A percentile compares a stretch with the other conserved stretches of the same genome.
These are phyloP conservation scores for Schrenkiella parvula DNA, from an alignment of 345 rosid genomes.

Conservation along the genomic window DNA sequence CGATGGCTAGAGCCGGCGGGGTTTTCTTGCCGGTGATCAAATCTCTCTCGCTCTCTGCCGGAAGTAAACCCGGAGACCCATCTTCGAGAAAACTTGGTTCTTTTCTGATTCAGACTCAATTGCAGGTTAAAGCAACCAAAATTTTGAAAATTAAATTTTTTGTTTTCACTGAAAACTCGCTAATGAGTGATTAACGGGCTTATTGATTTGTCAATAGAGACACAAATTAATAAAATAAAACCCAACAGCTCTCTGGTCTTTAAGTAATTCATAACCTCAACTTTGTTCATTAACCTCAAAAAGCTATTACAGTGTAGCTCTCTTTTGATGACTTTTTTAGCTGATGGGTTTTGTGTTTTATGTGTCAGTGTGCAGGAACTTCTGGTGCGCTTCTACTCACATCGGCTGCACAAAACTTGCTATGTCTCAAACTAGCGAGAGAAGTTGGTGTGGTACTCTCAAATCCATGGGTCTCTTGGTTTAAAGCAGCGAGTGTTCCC, in stretches of 20 bases:
- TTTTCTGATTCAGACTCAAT: conserved; percentile 68
- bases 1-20: conserved; percentile 94
- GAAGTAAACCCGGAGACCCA: conserved; percentile 64
- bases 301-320: too few species aligned
- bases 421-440: conserved; percentile 90
- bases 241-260: too few species aligned
- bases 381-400: conserved; percentile 93
- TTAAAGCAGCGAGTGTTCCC: conserved; percentile 87
- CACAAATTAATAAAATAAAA: too few species aligned
- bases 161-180: too few species aligned
- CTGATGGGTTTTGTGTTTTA: conserved; percentile 15
- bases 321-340: neutral
- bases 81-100: conserved; percentile 72
- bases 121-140: conserved; percentile 60
- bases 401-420: conserved; percentile 92
- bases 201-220: too few species aligned
- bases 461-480: conserved; percentile 92
- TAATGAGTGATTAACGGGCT: too few species aligned
- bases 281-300: too few species aligned
- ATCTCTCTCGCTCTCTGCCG: conserved; percentile 72
- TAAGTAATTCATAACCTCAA: too few species aligned
- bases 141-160: too few species aligned
- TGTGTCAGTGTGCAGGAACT: conserved; percentile 61
- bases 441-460: conserved; percentile 75
- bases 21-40: conserved; percentile 90